Conservation (phyloP, 129 eudicot species). For the Flaveria bidentis region DNA sequence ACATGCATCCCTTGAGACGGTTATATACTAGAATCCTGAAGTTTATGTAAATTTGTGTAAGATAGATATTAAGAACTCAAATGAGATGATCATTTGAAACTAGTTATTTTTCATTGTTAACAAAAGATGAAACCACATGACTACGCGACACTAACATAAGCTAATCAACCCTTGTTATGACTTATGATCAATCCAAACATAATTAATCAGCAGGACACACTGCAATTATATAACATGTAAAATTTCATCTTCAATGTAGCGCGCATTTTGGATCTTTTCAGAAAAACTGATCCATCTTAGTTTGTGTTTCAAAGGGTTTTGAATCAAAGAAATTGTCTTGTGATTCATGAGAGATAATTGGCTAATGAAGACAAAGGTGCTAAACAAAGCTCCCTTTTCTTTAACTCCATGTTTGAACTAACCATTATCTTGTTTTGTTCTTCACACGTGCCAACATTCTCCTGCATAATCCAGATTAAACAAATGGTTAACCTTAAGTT, state of each 20-base stretch:
- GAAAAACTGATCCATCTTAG: conserved; percentile 19
- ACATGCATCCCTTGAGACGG: not conserved
- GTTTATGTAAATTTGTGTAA: not conserved
- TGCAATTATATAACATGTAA: not conserved
- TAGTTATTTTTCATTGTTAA: not conserved
- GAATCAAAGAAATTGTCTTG: conserved; percentile 3
- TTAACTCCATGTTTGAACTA: conserved; percentile 17
- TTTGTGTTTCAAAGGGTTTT: conserved; percentile 9
- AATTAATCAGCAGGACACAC: not conserved
- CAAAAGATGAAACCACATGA: too few species aligned
- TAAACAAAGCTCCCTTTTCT: conserved; percentile 71
- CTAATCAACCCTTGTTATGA: conserved; percentile 17
- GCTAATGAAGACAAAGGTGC: conserved; percentile 61
- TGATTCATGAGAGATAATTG: conserved; percentile 35
- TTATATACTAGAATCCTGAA: not conserved
- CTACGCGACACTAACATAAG: not conserved
- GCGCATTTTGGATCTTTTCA: not conserved
- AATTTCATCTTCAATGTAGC: not conserved
- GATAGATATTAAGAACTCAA: not conserved
- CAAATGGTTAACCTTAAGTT: not conserved
- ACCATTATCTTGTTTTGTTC: conserved; percentile 24
- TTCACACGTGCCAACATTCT: conserved; percentile 28
- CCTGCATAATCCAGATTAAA: conserved; percentile 33
- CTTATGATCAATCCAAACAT: conserved; percentile 3
- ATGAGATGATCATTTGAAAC: not conserved